Evolutionary conservation across 495 filamentous ascomycete genomes (phyloP), one percentile per base, ranked within the genome.

Genomic region (Xylaria longipes): DNA sequence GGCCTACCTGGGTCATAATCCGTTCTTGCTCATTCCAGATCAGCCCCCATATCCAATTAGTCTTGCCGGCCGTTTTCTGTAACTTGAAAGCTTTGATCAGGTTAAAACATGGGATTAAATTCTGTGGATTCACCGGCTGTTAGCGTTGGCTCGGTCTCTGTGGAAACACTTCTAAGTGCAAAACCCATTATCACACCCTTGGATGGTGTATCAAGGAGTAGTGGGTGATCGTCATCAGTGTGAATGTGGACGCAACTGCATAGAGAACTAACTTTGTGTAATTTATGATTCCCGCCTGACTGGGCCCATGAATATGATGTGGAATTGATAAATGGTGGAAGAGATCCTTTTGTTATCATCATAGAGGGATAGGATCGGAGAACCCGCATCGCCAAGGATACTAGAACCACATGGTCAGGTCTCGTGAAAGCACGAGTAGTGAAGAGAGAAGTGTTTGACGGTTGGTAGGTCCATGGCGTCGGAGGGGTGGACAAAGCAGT

Each of bases 1-100:
- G 17, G 22, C 22, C 20, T 45, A 64, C 61, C 61, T 64, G 15
- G 22, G 61, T 11, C 6, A 41, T 22, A 29, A 64, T 64, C 33
- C 25, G 29, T 11, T 64, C 61, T 22, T 64, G 61, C 22, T 64
- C 61, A 11, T 29, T 20, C 61, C 61, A 64, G 8, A 64, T 64
- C 27, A 17, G 37, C 1, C 22, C 39, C 61, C 61, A 64, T 29
- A 22, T 12, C 37, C 61, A 37, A 22, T 7, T 37, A 3, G 15
- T 64, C 37, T 45, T 64, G n/a, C 17, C 29, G 14, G 22, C 22
- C 22, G 14, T 31, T 14, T 46, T 45, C 11, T 37, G 31, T 60
- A 39, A 64, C 0, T 45, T 64, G 12, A 64, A 64, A 29, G 37
- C 17, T 29, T 27, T 8, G n/a, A 64, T 25, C 17, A 27, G 33